Conservation (phyloP, 1,139 yeast genomes). For the Suhomyces coccinellae region DNA sequence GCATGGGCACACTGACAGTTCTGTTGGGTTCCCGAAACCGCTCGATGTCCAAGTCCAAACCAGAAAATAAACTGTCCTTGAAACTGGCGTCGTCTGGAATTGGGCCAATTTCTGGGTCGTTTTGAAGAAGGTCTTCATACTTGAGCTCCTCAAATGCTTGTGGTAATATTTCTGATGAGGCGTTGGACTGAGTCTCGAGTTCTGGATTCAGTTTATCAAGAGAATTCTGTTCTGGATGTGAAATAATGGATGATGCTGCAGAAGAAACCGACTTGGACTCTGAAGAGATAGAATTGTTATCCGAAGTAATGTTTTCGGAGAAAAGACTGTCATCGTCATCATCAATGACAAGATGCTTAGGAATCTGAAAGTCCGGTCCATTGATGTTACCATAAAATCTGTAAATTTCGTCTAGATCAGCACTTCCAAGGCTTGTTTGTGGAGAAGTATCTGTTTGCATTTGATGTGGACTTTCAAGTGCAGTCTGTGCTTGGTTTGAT, state of each 20-base stretch:
- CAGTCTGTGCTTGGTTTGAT: background rate
- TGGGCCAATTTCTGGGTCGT: slow-evolving; percentile 7
- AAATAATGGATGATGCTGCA: slow-evolving; percentile 2
- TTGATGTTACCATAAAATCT: slow-evolving; percentile 2
- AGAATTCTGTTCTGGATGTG: background rate
- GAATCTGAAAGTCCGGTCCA: slow-evolving; percentile 9
- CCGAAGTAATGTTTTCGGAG: slow-evolving; percentile 14
- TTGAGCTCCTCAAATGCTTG: background rate
- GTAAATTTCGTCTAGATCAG: slow-evolving; percentile 8
- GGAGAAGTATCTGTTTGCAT: slow-evolving; percentile 8
- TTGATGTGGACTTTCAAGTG: background rate
- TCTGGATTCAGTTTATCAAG: background rate
- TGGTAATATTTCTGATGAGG: slow-evolving; percentile 6
- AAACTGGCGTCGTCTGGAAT: slow-evolving; percentile 9
- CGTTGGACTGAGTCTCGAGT: background rate
- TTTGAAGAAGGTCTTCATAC: background rate
- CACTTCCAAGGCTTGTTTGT: slow-evolving; percentile 2
- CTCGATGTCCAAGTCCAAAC: slow-evolving; percentile 7
- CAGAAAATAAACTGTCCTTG: slow-evolving; percentile 13
- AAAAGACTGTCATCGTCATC: slow-evolving; percentile 27
- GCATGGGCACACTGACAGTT: slow-evolving; percentile 9
- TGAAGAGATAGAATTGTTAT: slow-evolving; percentile 2
- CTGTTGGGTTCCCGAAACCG: slow-evolving; percentile 5
- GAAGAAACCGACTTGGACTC: slow-evolving; percentile 5
- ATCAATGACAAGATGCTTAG: slow-evolving; percentile 16